These are phyloP conservation scores for Closterium sp. DNA, from an alignment of 139 green algal genomes.

Conservation along the genomic window DNA sequence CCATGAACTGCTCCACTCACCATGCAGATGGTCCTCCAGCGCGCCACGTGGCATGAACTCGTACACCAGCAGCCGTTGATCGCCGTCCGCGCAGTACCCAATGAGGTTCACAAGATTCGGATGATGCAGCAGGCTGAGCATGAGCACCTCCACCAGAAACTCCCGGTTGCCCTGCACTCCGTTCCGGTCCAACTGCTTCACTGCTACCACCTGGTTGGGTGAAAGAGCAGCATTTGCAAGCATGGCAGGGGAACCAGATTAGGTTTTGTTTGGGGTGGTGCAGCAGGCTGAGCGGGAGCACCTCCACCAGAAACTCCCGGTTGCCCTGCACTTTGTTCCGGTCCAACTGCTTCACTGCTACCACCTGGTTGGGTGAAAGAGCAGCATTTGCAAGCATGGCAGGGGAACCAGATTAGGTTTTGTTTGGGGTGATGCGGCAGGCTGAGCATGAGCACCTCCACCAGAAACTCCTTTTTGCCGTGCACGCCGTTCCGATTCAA, in stretches of 20 bases:
- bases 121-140: constrained; percentile 48
- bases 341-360: constrained; percentile 47
- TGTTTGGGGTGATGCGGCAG: constrained; percentile 38
- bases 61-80: constrained; percentile 50
- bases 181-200: constrained; percentile 49
- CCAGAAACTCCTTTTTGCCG: constrained; percentile 4
- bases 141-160: constrained; percentile 46
- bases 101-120: constrained; percentile 51
- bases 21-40: constrained; percentile 48
- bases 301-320: constrained; percentile 43
- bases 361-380: constrained; percentile 10
- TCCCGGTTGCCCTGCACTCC: constrained; percentile 47
- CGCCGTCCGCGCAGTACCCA: constrained; percentile 47
- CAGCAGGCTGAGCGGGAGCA: constrained; percentile 41
- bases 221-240: background rate
- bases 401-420: no score
- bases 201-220: constrained; percentile 31
- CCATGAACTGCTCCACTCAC: no score
- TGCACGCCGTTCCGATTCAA: constrained; percentile 15
- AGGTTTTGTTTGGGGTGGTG: constrained; percentile 22
- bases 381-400: no score
- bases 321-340: constrained; percentile 36
- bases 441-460: constrained; percentile 45
- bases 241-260: background rate
- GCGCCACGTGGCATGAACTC: constrained; percentile 42